Percentiles rank a stretch among this genome's conserved stretches.
These are phyloP conservation scores for Stropharia rugosoannulata DNA, from an alignment of 768 basidiomycete genomes.

Conservation along the genomic window DNA sequence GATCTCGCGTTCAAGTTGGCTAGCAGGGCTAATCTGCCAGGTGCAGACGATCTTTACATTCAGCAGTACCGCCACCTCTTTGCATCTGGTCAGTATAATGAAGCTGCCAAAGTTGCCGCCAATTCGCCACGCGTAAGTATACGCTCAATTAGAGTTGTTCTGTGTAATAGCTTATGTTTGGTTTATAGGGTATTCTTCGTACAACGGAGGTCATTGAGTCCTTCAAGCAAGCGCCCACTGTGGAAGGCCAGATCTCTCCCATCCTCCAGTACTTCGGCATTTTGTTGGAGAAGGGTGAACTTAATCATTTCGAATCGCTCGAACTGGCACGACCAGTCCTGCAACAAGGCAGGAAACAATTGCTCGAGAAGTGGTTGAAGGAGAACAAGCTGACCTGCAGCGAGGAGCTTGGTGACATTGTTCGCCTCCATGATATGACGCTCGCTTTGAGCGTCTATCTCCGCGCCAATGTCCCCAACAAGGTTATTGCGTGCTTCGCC, in stretches of 20 bases:
- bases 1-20: conserved; percentile 98
- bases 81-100: conserved; percentile 82
- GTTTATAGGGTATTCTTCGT: conserved; percentile 81
- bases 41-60: conserved; percentile 95
- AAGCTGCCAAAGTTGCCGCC: conserved; percentile 97
- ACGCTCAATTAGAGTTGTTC: background rate
- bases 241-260: conserved; percentile 87
- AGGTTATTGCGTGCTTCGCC: conserved; percentile 98
- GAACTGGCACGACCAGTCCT: conserved; percentile 96
- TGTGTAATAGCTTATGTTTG: conserved; percentile 5
- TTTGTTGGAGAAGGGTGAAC: conserved; percentile 95
- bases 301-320: conserved; percentile 94
- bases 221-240: conserved; percentile 94
- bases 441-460: conserved; percentile 97
- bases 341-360: conserved; percentile 93
- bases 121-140: conserved; percentile 83
- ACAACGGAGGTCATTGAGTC: conserved; percentile 95
- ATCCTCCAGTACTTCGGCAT: conserved; percentile 99
- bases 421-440: conserved; percentile 93
- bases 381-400: conserved; percentile 99
- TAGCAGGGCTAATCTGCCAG: conserved; percentile 92
- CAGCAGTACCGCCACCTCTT: conserved; percentile 94
- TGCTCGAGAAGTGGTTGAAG: conserved; percentile 99
- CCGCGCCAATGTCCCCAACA: conserved; percentile 96
- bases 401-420: conserved; percentile 97